Evolutionary conservation across 2,329 filamentous ascomycete species (phyloP), one percentile per base, ranked within the genome.

Genomic region (Xylariaceae sp.): DNA sequence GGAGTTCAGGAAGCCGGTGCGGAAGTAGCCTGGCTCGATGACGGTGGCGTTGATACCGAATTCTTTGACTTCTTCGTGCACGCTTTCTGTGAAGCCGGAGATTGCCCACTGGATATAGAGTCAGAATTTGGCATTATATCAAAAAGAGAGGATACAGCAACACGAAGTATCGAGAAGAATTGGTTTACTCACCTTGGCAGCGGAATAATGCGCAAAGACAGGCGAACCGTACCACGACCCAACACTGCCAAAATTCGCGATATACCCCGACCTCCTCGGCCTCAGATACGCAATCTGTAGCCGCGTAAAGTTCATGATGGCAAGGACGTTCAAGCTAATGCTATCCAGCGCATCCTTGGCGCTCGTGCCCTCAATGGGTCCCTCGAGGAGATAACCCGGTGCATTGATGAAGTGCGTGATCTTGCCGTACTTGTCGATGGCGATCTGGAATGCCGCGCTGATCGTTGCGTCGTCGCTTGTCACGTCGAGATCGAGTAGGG

Each of bases 21-120:
- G 76, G 66, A 84, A 83, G 59, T 80, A 79, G 0, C 81, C 82
- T 0, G 81, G 80, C 60, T 82, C 80, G 2, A 83, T 70, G 1
- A 74, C 67, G 0, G 72, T 72, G 63, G 71, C 72, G 53, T 78
- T 71, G 59, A 80, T 71, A 0, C 75, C 73, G 30, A 75, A 74
- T 2, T 72, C 15, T 60, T 65, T 66, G 5, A 75, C 65, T 57
- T 78, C 75, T 9, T 59, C 55, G 35, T 71, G 64, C 23, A 78
- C 62, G 6, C 69, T 67, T 56, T 75, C 73, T 2, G 72, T 72
- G 51, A 75, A 67, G 15, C 73, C 75, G 13, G 73, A 71, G 15
- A 78, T 67, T 4, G 76, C 74, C 61, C 72, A 75, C 62, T 64
- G 17, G 18, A 11, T 15, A 45, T 45, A 10, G 6, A 7, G 35